These are phyloP conservation scores for Hippophae gyantsensis DNA, from an alignment of 306 rosid species.

Conservation along the genomic window DNA sequence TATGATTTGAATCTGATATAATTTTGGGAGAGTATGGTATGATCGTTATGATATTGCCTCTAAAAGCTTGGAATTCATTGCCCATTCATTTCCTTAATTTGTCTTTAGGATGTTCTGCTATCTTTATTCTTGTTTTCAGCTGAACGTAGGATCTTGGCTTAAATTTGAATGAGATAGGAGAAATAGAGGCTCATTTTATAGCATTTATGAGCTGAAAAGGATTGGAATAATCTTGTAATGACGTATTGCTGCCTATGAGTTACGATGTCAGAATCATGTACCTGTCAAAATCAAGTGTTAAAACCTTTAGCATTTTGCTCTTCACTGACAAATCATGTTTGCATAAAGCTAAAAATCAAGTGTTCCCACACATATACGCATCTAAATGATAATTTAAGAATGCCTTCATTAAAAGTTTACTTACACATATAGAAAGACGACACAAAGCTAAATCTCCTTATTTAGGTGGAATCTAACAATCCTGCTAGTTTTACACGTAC, in stretches of 20 bases:
- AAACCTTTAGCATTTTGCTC: neutral
- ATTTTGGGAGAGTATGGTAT: constrained; percentile 38
- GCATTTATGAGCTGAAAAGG: constrained; percentile 1
- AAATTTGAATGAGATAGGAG: neutral
- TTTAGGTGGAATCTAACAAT: too few relatives aligned
- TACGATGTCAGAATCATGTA: neutral
- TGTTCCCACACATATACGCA: too few relatives aligned
- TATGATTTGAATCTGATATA: constrained; percentile 19
- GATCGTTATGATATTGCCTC: constrained; percentile 2
- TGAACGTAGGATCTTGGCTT: neutral
- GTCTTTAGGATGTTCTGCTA: neutral
- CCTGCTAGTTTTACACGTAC: neutral
- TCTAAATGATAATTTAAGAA: too few relatives aligned
- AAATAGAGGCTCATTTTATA: neutral
- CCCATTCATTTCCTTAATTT: neutral
- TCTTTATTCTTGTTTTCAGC: neutral
- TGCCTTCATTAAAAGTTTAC: too few relatives aligned
- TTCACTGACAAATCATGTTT: neutral
- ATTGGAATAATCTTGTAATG: constrained; percentile 1
- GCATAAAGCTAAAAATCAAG: neutral
- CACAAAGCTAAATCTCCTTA: neutral
- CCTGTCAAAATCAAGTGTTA: neutral
- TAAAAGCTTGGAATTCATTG: neutral
- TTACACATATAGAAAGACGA: too few relatives aligned
- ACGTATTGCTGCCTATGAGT: neutral